Base-by-base conservation (phyloP, 148 eudicot species). In the Cornus controversa region DNA sequence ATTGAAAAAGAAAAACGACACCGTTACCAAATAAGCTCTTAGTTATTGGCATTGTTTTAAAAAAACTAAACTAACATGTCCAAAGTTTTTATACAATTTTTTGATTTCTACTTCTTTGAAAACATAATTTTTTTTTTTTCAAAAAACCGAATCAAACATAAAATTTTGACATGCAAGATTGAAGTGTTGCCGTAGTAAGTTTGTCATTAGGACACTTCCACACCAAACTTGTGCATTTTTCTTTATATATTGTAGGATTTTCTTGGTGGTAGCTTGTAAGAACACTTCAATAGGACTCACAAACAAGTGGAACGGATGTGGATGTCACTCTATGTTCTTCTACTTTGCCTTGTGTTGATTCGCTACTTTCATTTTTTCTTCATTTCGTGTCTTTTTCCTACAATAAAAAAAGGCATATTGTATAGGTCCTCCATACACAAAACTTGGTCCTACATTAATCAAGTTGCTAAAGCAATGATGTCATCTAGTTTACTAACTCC, bases 381-480 rank as follows among this genome's bases (percentile, higher is more conserved):
- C 62, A 63, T 5, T 77, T 31, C 34, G 4, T 31, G 34, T 31
- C 34, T 31, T 5, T 24, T 47, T 25, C 14, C 34, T 15, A 36
- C 23, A 45, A 25, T 22, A 3, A 42, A 70, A 27, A 54, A n/a
- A n/a, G 23, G 20, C n/a, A 47, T 11, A 47, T 8, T 47, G 13
- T 11, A 47, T 11, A 11, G 53, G 13, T 8, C 53, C 53, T 53
- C 20, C 54, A 53, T 78, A 64, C 54, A 14, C n/a, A 36, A 53
- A 54, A 42, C 10, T 27, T 66, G 36, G 57, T 11, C 62, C 75
- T 78, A 74, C 60, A 20, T 54, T 57, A 65, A 80, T 75, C 75
- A 78, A 82, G 58, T 76, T 80, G 83, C 69, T 75, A 75, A 80
- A 75, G 84, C 87, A 83, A 84, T 84, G 86, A 84, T 80, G 86